Base-by-base conservation (phyloP, 2,329 filamentous ascomycete species). In the Exserohilum rostratum region DNA sequence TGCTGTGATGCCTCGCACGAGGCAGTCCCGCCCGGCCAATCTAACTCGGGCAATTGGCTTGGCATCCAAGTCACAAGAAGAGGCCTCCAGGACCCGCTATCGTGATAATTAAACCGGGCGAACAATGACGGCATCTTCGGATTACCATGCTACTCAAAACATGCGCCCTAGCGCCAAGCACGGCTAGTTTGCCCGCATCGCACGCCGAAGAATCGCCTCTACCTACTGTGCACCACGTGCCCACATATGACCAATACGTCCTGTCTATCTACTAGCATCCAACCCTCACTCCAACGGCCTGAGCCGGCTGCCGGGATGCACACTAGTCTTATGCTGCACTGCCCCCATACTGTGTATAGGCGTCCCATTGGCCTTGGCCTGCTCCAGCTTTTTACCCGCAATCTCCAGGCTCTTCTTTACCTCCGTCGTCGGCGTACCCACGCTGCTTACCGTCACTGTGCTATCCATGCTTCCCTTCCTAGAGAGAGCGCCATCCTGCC, bases 401-500 rank as follows among this genome's bases (percentile, higher is more conserved):
- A 55, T 51, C 20, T 67, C 65, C 18, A 65, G 13, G 15, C 50
- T 61, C n/a, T 54, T 61, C 50, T 60, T 65, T 11, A 53, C 7
- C 35, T 72, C 70, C 3, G 57, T 52, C 7, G 53, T 56, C 6
- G 59, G 60, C 18, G 58, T 68, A 3, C 65, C 67, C 9, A 57
- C 46, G 42, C 70, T 73, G 34, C 69, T 71, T 15, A 57, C 58
- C 6, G 68, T 71, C 4, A 55, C 61, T 0, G 60, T 67, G 35
- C 71, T 74, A 46, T 74, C 71, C 55, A 71, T 65, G 46, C 72
- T 75, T 1, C 68, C 71, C 38, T 66, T 70, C 17, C 72, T 58
- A 10, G 65, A 69, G 5, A 60, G 44, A 5, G 55, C 33, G 1
- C 67, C 68, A 22, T 69, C 68, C 3, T 67, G 61, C 33, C 70